Conservation (phyloP, 148 eudicot species). For the Polygonum aviculare region DNA sequence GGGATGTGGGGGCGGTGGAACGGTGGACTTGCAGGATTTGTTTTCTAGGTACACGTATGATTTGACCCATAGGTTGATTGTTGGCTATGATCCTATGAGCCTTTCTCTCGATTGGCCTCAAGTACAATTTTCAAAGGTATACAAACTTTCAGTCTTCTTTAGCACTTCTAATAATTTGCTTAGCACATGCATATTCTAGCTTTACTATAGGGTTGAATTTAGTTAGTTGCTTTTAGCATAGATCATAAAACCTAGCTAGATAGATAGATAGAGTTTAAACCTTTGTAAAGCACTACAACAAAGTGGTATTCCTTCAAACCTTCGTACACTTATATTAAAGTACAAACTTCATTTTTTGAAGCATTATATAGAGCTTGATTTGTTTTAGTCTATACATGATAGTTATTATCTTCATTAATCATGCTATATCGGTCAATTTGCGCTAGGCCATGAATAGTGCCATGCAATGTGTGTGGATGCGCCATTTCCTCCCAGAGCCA, state of each 20-base stretch:
- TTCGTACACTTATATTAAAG: too few relatives aligned
- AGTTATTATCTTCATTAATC: background rate
- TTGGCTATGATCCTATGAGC: slow-evolving; percentile 21
- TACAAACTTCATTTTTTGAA: too few relatives aligned
- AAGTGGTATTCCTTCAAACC: too few relatives aligned
- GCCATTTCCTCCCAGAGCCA: slow-evolving; percentile 23
- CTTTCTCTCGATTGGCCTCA: slow-evolving; percentile 13
- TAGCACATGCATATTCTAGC: background rate
- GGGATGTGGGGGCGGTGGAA: background rate
- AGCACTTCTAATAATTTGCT: too few relatives aligned
- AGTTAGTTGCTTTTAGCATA: slow-evolving; percentile 14
- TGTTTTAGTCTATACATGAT: too few relatives aligned
- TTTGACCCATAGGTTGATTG: slow-evolving; percentile 12
- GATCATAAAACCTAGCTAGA: background rate
- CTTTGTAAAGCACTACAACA: too few relatives aligned
- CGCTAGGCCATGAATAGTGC: slow-evolving; percentile 12
- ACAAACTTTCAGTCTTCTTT: background rate
- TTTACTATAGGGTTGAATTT: slow-evolving; percentile 3
- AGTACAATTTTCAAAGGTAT: slow-evolving; percentile 17
- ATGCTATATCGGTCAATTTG: too few relatives aligned
- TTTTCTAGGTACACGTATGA: slow-evolving; percentile 31
- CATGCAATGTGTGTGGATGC: slow-evolving; percentile 15
- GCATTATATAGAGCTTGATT: too few relatives aligned
- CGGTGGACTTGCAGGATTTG: slow-evolving; percentile 30
- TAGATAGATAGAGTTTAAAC: background rate